These are phyloP conservation scores for Psilocybe cyanescens DNA, from an alignment of 768 basidiomycete species.

Conservation along the genomic window DNA sequence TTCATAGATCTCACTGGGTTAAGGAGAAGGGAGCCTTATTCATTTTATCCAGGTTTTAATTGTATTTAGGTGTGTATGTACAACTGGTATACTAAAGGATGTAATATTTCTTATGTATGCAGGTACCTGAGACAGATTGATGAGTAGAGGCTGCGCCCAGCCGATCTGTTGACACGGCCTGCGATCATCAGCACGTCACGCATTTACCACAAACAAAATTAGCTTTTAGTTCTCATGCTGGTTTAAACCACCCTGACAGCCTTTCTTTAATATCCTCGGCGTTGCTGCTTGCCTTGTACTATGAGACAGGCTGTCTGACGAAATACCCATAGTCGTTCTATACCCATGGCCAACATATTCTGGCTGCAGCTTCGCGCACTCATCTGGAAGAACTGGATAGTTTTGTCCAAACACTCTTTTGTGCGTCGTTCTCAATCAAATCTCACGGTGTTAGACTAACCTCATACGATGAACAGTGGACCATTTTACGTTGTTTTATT, in stretches of 20 bases:
- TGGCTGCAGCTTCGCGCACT: constrained; percentile 65
- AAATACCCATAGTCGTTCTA: neutral
- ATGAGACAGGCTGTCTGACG: too few relatives aligned
- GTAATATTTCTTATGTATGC: neutral
- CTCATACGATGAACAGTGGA: constrained; percentile 32
- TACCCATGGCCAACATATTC: constrained; percentile 46
- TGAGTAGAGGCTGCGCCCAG: neutral
- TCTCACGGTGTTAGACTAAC: neutral
- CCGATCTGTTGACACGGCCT: neutral
- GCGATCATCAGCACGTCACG: neutral
- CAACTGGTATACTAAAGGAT: too few relatives aligned
- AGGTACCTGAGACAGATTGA: neutral
- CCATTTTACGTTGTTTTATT: constrained; percentile 70
- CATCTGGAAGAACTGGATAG: constrained; percentile 77
- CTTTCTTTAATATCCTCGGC: neutral
- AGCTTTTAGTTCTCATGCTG: constrained; percentile 2
- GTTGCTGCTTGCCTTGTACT: too few relatives aligned
- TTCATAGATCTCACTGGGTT: too few relatives aligned
- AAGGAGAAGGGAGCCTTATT: too few relatives aligned
- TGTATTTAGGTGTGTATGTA: too few relatives aligned
- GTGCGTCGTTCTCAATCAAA: constrained; percentile 31
- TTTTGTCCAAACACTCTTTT: constrained; percentile 66
- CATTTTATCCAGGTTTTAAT: too few relatives aligned
- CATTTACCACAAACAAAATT: neutral
- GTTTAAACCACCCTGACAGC: neutral